phyloP scores from a whole-genome alignment of 306 rosid genomes.

The Vigna angularis region DNA sequence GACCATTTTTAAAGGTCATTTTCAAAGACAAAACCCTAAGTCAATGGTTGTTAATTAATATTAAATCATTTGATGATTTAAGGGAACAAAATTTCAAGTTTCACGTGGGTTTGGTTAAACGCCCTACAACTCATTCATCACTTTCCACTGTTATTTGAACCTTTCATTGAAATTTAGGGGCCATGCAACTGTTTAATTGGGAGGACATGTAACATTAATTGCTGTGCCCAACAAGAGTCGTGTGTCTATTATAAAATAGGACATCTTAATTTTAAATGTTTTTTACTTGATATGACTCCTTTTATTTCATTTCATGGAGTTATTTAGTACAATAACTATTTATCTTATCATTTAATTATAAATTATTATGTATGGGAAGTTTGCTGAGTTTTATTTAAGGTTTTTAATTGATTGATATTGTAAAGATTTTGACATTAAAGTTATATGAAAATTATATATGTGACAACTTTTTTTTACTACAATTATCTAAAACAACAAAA shows the following conservation, averaged over 20 bases:
- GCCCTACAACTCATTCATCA: background rate
- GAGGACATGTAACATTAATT: slow-evolving; percentile 19
- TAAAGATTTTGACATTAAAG: too few relatives aligned
- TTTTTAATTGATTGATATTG: background rate
- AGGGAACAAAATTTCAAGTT: slow-evolving; percentile 35
- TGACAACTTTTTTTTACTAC: too few relatives aligned
- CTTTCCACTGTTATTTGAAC: slow-evolving; percentile 27
- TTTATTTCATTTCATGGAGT: background rate
- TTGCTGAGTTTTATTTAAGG: background rate
- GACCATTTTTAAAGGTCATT: slow-evolving; percentile 21
- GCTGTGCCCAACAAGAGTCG: background rate
- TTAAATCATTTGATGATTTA: slow-evolving; percentile 33
- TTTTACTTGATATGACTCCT: background rate
- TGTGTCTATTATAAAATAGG: background rate
- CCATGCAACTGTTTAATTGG: slow-evolving; percentile 17
- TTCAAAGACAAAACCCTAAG: slow-evolving; percentile 43
- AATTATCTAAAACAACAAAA: background rate
- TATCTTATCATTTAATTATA: background rate
- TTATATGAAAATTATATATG: too few relatives aligned
- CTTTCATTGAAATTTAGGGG: slow-evolving; percentile 44
- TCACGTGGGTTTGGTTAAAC: slow-evolving; percentile 43
- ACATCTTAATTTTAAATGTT: background rate
- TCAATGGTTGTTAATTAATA: slow-evolving; percentile 51
- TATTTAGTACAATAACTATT: too few relatives aligned
- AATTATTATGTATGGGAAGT: background rate